A percentile compares a stretch with the other conserved stretches of the same genome.
Conservation (phyloP, 345 rosid species). For the Gossypium longicalyx region DNA sequence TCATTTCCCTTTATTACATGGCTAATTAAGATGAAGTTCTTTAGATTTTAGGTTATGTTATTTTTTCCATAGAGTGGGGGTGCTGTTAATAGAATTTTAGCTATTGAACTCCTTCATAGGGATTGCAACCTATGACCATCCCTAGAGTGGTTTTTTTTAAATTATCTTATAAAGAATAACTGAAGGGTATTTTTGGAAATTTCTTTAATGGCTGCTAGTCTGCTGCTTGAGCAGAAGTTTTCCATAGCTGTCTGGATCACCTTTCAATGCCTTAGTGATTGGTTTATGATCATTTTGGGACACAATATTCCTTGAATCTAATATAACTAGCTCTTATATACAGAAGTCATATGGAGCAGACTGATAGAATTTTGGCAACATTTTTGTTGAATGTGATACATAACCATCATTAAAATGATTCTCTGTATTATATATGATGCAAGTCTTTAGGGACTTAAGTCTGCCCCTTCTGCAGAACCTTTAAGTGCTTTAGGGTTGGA, state of each 20-base stretch:
- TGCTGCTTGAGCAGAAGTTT: background rate
- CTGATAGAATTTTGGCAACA: background rate
- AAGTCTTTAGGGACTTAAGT: background rate
- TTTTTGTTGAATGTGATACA: background rate
- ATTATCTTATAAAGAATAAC: background rate
- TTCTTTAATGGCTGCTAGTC: background rate
- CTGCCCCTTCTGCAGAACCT: background rate
- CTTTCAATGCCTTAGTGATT: background rate
- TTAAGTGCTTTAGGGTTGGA: no score
- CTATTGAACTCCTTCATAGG: background rate
- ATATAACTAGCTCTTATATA: background rate
- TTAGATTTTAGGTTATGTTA: background rate
- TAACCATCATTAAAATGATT: background rate
- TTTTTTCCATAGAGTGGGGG: background rate
- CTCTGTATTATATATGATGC: background rate
- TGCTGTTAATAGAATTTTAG: background rate
- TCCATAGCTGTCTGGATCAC: background rate
- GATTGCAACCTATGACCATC: background rate
- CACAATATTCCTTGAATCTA: background rate
- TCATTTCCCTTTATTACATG: background rate
- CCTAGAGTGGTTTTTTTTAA: background rate
- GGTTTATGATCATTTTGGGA: conserved; percentile 3
- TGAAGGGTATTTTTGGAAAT: background rate
- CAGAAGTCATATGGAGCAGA: no score
- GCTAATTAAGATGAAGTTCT: background rate